These are phyloP conservation scores for Neoboletus brunneissimus DNA, from an alignment of 768 basidiomycete species.

Conservation along the genomic window DNA sequence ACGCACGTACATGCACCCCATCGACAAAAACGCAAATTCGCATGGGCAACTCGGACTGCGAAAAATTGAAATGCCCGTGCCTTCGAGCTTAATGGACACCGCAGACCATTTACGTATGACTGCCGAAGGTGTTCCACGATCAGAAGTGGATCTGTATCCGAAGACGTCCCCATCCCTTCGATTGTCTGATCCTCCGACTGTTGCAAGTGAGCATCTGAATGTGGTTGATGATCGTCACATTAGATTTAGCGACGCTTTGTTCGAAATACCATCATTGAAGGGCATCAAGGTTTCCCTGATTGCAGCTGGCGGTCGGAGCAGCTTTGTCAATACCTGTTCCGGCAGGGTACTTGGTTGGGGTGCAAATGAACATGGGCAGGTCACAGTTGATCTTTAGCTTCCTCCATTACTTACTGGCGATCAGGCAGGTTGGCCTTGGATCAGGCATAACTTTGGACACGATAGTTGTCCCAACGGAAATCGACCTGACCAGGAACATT, in stretches of 20 bases:
- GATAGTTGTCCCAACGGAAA: slow-evolving; percentile 82
- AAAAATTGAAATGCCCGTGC: slow-evolving; percentile 49
- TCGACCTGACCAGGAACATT: slow-evolving; percentile 63
- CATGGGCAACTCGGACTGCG: slow-evolving; percentile 83
- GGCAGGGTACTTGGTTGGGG: slow-evolving; percentile 88
- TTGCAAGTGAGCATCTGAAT: slow-evolving; percentile 28
- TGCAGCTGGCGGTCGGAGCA: slow-evolving; percentile 68
- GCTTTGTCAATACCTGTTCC: slow-evolving; percentile 63
- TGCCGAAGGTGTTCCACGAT: slow-evolving; percentile 58
- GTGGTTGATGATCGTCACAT: slow-evolving; percentile 42
- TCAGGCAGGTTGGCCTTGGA: slow-evolving; percentile 81
- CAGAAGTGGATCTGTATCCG: slow-evolving; percentile 48
- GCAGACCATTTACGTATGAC: slow-evolving; percentile 34
- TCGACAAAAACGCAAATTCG: slow-evolving; percentile 70
- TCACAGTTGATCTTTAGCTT: neutral
- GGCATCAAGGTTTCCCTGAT: slow-evolving; percentile 65
- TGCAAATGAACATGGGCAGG: slow-evolving; percentile 81
- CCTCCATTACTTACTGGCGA: slow-evolving; percentile 1
- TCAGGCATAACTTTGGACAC: slow-evolving; percentile 56
- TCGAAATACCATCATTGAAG: slow-evolving; percentile 72
- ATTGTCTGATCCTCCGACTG: slow-evolving; percentile 7
- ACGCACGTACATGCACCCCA: slow-evolving; percentile 75
- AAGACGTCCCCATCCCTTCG: slow-evolving; percentile 45
- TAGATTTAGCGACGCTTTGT: slow-evolving; percentile 65
- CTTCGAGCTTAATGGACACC: slow-evolving; percentile 17